phyloP scores from a whole-genome alignment of 1,284 basidiomycete genomes.

The Meira miltonrushii region DNA sequence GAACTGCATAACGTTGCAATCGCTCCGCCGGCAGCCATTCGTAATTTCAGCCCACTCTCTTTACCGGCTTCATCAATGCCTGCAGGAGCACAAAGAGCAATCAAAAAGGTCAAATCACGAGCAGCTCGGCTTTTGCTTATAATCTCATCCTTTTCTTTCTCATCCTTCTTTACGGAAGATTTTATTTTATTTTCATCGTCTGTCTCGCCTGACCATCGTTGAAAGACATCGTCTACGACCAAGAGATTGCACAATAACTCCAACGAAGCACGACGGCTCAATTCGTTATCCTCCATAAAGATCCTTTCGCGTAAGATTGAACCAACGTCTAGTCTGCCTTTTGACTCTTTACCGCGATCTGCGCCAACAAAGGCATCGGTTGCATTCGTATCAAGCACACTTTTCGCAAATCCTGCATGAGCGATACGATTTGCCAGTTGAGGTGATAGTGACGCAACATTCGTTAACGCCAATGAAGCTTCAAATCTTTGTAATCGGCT shows the following conservation, averaged over 20 bases:
- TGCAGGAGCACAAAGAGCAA: constrained; percentile 11
- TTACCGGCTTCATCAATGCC: not conserved
- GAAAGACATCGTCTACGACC: constrained; percentile 68
- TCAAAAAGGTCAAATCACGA: constrained; percentile 4
- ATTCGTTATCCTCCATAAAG: constrained; percentile 68
- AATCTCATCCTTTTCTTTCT: not conserved
- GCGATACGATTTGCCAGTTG: not conserved
- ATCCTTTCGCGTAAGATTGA: constrained; percentile 58
- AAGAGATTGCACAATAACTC: constrained; percentile 93
- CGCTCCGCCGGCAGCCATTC: constrained; percentile 3
- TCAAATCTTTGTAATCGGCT: constrained; percentile 81
- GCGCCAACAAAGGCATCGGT: constrained; percentile 57
- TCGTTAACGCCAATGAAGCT: constrained; percentile 88
- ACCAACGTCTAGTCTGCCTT: not conserved
- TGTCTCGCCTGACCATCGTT: constrained; percentile 59
- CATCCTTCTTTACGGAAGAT: not conserved
- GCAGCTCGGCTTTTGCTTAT: not conserved
- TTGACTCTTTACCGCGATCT: not conserved
- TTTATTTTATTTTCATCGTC: constrained; percentile 5
- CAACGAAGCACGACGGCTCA: constrained; percentile 77
- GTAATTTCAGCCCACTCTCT: not conserved
- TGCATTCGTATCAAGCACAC: not conserved
- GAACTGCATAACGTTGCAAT: constrained; percentile 5
- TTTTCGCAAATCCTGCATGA: not conserved
- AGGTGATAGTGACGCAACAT: constrained; percentile 68